phyloP scores from a whole-genome alignment of 208 protist genomes.

The Spironucleus salmonicida region DNA sequence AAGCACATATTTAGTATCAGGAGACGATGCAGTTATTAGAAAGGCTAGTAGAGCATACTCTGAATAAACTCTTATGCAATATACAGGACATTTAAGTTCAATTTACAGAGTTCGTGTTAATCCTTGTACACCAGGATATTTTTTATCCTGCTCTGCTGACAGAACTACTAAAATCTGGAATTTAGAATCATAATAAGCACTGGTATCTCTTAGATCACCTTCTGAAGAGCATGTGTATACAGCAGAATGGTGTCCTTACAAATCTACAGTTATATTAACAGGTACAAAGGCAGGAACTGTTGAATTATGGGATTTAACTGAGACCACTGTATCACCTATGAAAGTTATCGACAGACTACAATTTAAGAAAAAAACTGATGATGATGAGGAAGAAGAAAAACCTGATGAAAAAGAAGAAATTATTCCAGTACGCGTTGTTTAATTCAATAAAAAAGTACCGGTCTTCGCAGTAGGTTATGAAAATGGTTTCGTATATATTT shows the following conservation, averaged over 20 bases:
- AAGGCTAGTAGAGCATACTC: constrained; percentile 7
- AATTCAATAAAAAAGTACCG: constrained; percentile 7
- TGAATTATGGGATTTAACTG: constrained; percentile 3
- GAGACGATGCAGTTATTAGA: constrained; percentile 13
- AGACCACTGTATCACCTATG: background rate
- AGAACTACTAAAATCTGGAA: constrained; percentile 1
- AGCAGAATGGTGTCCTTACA: constrained; percentile 20
- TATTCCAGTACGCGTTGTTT: background rate
- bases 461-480: constrained; percentile 16
- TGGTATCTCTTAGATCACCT: constrained; percentile 12
- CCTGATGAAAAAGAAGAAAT: background rate
- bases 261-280: background rate
- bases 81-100: constrained; percentile 5
- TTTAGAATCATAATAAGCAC: background rate
- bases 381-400: constrained; percentile 5
- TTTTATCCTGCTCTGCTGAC: constrained; percentile 14
- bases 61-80: constrained; percentile 19
- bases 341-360: too few relatives aligned
- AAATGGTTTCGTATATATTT: background rate
- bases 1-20: background rate
- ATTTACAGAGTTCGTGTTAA: constrained; percentile 17
- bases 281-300: background rate
- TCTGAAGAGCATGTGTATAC: constrained; percentile 17
- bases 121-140: background rate
- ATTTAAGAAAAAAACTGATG: background rate